Conservation (phyloP, 2,329 filamentous ascomycete species). For the Neophaeococcomyces mojaviensis region DNA sequence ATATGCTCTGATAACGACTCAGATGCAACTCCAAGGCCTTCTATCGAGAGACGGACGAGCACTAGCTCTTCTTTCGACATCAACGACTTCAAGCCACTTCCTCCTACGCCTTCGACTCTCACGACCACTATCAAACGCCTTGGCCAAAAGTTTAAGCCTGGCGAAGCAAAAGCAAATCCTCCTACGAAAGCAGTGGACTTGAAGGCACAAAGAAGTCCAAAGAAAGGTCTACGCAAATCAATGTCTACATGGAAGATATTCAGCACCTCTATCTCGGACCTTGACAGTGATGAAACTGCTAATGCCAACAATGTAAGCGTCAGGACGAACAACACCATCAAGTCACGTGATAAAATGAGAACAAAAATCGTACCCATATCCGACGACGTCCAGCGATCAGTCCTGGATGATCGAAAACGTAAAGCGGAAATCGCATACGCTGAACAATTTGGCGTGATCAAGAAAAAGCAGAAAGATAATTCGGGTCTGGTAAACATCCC, state of each 20-base stretch:
- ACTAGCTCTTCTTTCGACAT: conserved; percentile 16
- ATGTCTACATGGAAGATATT: conserved; percentile 20
- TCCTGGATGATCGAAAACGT: conserved; percentile 23
- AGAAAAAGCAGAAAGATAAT: conserved; percentile 20
- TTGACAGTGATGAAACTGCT: not conserved
- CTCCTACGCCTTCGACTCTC: conserved; percentile 16
- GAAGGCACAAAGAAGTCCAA: conserved; percentile 10
- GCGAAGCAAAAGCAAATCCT: conserved; percentile 68
- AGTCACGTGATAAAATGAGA: not conserved
- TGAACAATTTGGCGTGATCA: conserved; percentile 18
- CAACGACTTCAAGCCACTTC: conserved; percentile 18
- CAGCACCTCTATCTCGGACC: not conserved
- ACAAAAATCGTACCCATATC: conserved; percentile 5
- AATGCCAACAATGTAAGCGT: not conserved
- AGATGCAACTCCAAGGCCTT: conserved; percentile 11
- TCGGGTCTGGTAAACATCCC: conserved; percentile 1
- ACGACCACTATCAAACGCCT: conserved; percentile 16
- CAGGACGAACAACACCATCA: not conserved
- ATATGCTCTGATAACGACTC: conserved; percentile 7
- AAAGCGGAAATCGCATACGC: conserved; percentile 22
- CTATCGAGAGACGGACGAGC: conserved; percentile 9
- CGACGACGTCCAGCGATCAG: conserved; percentile 7
- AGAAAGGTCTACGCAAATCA: conserved; percentile 20
- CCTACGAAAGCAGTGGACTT: not conserved
- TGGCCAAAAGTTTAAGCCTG: conserved; percentile 49